Evolutionary conservation across 23 red algal genomes (phyloP), one percentile per base, ranked within the genome.

Genomic region (Gracilaria domingensis): DNA sequence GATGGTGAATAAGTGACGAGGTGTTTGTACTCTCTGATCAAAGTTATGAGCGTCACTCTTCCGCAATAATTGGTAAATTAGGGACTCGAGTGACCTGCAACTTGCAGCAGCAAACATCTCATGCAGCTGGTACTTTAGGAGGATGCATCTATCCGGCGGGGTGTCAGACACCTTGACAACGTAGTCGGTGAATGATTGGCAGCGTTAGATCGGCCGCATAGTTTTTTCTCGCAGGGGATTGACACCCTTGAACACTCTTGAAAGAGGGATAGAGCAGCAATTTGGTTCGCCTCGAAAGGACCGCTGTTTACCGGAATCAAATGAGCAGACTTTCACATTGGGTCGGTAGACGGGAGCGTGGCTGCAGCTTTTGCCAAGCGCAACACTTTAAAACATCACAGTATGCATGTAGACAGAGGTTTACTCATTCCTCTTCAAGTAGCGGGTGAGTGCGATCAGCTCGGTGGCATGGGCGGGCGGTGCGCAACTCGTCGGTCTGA

Each of bases 31-130:
- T 95, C 66, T 86, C 65, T 81, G 73, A 62, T 95, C 86, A 76
- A 95, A 95, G 78, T 81, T 95, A 44, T 95, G 93, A 54, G 77
- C 93, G 36, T 91, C 79, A 61, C 86, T 90, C n/a, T 78, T 95
- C 90, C n/a, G 93, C 93, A n/a, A 79, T 75, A 18, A 95, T 64
- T 28, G 86, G 86, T 33, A 95, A 95, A 29, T 86, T 88, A 26
- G 93, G 93, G 12, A 95, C 93, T 58, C 93, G 75, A 40, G 90
- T 86, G 18, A 95, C 93, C 39, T 74, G 65, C 38, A 95, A 53
- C 45, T 64, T 82, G 3, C 93, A 57, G 55, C 36, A 95, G 26
- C 4, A 90, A 51, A 95, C 0, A 85, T 85, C 64, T 95, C 85
- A 50, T 95, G 83, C 82, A 73, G 81, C 40, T 93, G 91, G 45